Conservation (phyloP, 2,329 filamentous ascomycete species). For the Tothia fuscella region DNA sequence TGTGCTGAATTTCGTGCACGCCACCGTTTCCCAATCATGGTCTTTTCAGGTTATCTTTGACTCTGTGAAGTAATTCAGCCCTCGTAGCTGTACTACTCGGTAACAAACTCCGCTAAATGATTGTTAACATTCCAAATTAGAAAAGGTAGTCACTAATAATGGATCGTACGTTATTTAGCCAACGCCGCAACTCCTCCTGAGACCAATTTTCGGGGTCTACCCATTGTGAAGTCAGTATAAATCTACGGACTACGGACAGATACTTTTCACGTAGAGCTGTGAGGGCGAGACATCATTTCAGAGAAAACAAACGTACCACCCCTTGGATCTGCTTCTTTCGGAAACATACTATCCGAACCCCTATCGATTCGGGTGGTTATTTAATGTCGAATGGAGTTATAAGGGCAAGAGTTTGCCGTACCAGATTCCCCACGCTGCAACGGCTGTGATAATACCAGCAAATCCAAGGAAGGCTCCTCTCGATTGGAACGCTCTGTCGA, state of each 20-base stretch:
- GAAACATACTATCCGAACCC: constrained; percentile 66
- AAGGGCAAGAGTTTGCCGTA: background rate
- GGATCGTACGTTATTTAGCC: constrained; percentile 72
- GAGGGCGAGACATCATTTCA: background rate
- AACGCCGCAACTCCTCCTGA: constrained; percentile 51
- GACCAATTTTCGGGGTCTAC: constrained; percentile 10
- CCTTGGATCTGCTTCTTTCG: constrained; percentile 59
- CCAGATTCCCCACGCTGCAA: constrained; percentile 75
- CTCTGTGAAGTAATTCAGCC: constrained; percentile 54
- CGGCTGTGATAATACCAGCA: constrained; percentile 67
- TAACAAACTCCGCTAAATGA: constrained; percentile 45
- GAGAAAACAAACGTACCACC: constrained; percentile 45
- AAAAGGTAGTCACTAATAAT: constrained; percentile 13
- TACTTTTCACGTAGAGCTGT: background rate
- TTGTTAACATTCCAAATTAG: background rate
- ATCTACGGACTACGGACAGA: constrained; percentile 10
- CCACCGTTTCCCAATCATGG: no score
- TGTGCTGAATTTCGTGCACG: no score
- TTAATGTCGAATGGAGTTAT: background rate
- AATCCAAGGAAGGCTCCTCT: constrained; percentile 41
- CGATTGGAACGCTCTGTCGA: constrained; percentile 35
- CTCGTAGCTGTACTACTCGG: constrained; percentile 47
- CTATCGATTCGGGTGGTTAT: background rate
- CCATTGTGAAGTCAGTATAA: background rate
- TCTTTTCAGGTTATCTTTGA: constrained; percentile 61